A percentile compares a stretch with the other conserved stretches of the same genome.
Conservation (phyloP, 441 rosid species). For the Adansonia grandidieri region DNA sequence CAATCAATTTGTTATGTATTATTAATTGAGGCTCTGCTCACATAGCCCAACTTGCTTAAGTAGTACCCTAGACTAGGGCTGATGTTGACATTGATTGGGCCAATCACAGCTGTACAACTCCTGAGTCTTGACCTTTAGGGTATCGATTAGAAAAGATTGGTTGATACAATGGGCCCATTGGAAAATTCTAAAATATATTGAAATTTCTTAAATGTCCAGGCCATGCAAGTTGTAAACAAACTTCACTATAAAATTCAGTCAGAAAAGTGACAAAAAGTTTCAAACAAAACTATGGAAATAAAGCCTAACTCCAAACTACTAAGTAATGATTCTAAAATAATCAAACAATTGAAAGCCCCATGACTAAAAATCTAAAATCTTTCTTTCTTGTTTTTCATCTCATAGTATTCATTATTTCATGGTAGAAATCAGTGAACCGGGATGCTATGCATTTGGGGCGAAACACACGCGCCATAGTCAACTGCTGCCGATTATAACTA, state of each 20-base stretch:
- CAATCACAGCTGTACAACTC: neutral
- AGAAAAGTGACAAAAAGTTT: neutral
- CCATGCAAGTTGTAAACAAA: neutral
- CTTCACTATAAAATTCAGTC: neutral
- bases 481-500: neutral
- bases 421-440: constrained; percentile 3
- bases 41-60: neutral
- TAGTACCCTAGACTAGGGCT: constrained; percentile 9
- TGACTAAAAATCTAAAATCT: neutral
- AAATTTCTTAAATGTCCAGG: neutral
- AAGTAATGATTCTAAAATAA: neutral
- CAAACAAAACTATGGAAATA: neutral
- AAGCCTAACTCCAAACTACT: neutral
- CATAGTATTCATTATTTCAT: neutral
- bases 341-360: neutral
- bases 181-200: neutral
- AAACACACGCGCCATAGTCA: too few species aligned
- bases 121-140: neutral
- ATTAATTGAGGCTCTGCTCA: neutral
- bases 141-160: constrained; percentile 1
- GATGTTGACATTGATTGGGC: constrained; percentile 8
- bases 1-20: neutral
- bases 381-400: neutral
- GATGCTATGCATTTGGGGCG: too few species aligned
- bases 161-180: neutral